phyloP scores from a whole-genome alignment of 257 asterid genomes.

The Vinca minor region DNA sequence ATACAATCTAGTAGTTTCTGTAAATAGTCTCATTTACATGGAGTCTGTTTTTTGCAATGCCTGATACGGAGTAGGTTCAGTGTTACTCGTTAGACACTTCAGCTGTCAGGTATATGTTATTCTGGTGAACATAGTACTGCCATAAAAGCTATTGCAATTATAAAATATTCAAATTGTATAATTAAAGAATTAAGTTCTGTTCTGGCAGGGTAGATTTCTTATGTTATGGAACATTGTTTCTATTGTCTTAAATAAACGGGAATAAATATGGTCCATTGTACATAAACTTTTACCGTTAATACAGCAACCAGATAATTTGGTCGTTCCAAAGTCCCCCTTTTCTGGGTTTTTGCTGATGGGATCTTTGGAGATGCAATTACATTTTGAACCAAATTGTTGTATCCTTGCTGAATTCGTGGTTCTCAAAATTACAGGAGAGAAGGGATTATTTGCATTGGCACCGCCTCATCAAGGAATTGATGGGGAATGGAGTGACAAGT shows the following conservation, averaged over 20 bases:
- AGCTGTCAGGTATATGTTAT: neutral
- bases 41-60: neutral
- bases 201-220: neutral
- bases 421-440: conserved; percentile 38
- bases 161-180: neutral
- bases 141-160: neutral
- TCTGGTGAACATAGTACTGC: neutral
- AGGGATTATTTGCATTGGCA: conserved; percentile 45
- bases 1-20: no score
- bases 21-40: neutral
- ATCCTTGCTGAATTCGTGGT: neutral
- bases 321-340: neutral
- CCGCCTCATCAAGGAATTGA: conserved; percentile 70
- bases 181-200: neutral
- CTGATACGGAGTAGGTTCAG: neutral
- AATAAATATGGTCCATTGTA: neutral
- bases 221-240: neutral
- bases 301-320: neutral
- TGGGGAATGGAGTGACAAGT: conserved; percentile 58
- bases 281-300: neutral
- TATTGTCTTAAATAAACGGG: neutral
- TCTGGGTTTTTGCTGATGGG: neutral
- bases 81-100: neutral
- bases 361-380: neutral
- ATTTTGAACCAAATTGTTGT: neutral